Evolutionary conservation across 2,329 filamentous ascomycete species (phyloP), one percentile per base, ranked within the genome.

Genomic region (Fusarium torreyae): DNA sequence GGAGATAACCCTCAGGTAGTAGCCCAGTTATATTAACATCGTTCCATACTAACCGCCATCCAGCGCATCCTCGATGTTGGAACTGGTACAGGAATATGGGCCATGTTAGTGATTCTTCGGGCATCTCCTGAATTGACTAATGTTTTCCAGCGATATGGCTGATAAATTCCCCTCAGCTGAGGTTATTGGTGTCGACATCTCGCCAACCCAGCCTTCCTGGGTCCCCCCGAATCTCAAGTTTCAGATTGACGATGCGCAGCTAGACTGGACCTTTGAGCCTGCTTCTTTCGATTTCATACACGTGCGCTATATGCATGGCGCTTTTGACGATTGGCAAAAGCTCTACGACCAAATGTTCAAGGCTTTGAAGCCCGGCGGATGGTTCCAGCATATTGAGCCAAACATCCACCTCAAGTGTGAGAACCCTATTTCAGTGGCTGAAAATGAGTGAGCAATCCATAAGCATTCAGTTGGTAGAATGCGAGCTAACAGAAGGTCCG

Each of bases 301-400:
- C 11, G 31, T 69, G 1, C 60, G 66, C 3, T 69, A 69, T 17
- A 68, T 69, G 66, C 66, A 68, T 8, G 66, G 66, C 0, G 64
- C 66, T 5, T 65, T 69, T 18, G 56, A 69, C 6, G 40, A 69
- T 15, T 69, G 55, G 64, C 26, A 34, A 4, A 65, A 42, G 13
- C n/a, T 69, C 10, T 69, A 69, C 5, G n/a, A 28, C 17, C 66
- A 69, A 14, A 62, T 69, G 22, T 69, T 61, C 28, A 49, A 49
- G 7, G 40, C 43, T 2, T 13, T 69, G 13, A 69, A 69, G 26
- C 66, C 66, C 9, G 66, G 66, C 5, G 66, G 66, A 9, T 69
- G 66, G 64, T 66, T 68, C 28, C 64, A 69, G 11, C 66, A 68
- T 6, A 58, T 68, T 3, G 66, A 69, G 33, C 64, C 66, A 0